These are phyloP conservation scores for Lactarius psammicola DNA, from an alignment of 768 basidiomycete species.

Conservation along the genomic window DNA sequence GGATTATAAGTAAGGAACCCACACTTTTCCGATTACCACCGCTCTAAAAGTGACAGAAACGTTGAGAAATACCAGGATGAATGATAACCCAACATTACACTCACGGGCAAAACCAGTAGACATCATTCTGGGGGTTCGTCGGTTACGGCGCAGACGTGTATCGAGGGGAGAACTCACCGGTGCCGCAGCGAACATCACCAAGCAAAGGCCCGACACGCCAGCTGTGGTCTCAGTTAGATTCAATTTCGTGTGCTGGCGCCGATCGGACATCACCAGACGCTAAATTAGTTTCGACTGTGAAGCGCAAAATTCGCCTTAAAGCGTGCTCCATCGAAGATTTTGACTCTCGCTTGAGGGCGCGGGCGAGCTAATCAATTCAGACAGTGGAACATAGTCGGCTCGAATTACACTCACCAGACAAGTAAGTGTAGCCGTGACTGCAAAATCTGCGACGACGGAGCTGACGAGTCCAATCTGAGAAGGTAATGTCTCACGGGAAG, in stretches of 20 bases:
- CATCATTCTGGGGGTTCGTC: background rate
- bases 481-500: background rate
- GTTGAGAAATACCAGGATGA: background rate
- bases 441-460: background rate
- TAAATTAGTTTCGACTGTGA: background rate
- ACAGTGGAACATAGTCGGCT: background rate
- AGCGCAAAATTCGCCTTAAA: background rate
- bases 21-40: slow-evolving; percentile 1
- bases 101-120: slow-evolving; percentile 1
- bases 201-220: background rate
- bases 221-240: background rate
- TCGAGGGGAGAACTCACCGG: background rate
- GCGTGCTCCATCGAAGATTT: background rate
- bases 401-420: background rate
- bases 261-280: background rate
- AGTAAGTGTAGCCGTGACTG: background rate
- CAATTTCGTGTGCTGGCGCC: background rate
- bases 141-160: background rate
- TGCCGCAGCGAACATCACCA: background rate
- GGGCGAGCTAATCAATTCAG: background rate
- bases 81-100: background rate
- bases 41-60: background rate
- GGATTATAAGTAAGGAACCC: background rate
- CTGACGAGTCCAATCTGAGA: background rate
- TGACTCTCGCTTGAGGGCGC: background rate